Percentiles rank a stretch among this genome's conserved stretches.
Evolutionary conservation across 2,329 filamentous ascomycete genomes (phyloP).

Genomic region (Dactylellina haptotyla): DNA sequence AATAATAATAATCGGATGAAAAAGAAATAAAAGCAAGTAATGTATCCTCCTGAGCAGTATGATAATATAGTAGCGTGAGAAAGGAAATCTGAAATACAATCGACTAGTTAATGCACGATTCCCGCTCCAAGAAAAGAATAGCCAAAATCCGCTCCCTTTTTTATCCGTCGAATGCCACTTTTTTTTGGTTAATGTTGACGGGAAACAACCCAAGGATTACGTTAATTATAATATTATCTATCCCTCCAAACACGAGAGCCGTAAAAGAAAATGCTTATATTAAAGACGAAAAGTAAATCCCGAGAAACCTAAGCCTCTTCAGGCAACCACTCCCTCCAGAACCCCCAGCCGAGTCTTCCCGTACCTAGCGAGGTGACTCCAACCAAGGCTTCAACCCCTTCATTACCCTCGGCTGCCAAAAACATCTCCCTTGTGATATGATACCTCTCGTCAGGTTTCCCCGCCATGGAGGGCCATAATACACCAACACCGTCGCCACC

Average conservation of each 20-base stretch:
- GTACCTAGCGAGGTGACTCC: conserved; percentile 77
- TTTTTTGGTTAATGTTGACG: conserved; percentile 15
- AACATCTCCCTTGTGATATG: conserved; percentile 93
- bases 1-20: too few species aligned
- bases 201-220: conserved; percentile 14
- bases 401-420: conserved; percentile 81
- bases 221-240: conserved; percentile 18
- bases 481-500: conserved; percentile 95
- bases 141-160: conserved; percentile 18
- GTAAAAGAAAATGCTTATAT: neutral
- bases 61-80: neutral
- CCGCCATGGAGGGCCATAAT: conserved; percentile 86
- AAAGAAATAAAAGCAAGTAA: neutral
- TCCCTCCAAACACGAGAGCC: too few species aligned
- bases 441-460: conserved; percentile 81
- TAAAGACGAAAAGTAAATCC: neutral
- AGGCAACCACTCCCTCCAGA: conserved; percentile 71
- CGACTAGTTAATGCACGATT: neutral
- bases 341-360: conserved; percentile 83
- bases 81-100: neutral
- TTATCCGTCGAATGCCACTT: too few species aligned
- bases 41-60: neutral
- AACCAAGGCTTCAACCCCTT: conserved; percentile 86
- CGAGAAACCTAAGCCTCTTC: conserved; percentile 58
- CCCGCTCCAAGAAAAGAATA: conserved; percentile 3